phyloP scores from a whole-genome alignment of 179 eudicot genomes.

The Kewa caespitosa region DNA sequence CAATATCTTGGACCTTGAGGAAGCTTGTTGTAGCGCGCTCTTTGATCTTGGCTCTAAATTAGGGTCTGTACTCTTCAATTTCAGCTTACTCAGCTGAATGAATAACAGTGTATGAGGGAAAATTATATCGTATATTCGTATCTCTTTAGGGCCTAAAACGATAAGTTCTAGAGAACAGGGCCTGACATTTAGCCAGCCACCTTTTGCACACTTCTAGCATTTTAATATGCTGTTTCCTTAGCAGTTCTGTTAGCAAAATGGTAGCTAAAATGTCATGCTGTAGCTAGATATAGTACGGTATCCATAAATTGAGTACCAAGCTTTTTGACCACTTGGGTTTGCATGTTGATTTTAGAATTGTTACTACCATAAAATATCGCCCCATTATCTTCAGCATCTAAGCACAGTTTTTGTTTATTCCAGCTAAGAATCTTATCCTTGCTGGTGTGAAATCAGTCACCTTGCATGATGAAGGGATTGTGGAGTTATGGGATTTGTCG shows the following conservation, averaged over 20 bases:
- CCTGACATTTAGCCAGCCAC: neutral
- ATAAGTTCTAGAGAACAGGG: too few species aligned
- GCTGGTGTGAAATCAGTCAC: conserved; percentile 95
- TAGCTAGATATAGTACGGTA: neutral
- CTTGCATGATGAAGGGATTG: conserved; percentile 77
- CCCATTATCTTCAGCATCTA: neutral
- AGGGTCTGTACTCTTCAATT: too few species aligned
- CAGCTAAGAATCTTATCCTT: conserved; percentile 90
- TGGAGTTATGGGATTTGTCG: conserved; percentile 87
- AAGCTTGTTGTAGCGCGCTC: neutral
- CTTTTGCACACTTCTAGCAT: neutral
- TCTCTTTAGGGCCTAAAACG: too few species aligned
- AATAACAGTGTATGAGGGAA: too few species aligned
- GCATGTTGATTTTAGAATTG: neutral
- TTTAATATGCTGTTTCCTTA: neutral
- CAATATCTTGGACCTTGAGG: conserved; percentile 1
- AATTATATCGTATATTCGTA: too few species aligned
- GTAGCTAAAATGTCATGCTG: neutral
- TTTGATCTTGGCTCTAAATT: too few species aligned
- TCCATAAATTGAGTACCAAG: neutral
- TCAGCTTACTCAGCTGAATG: too few species aligned
- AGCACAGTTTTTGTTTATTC: conserved; percentile 1
- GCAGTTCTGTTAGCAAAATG: neutral
- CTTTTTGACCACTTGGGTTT: neutral
- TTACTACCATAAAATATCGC: neutral